These are phyloP conservation scores for Usnea hakonensis DNA, from an alignment of 495 filamentous ascomycete species.

Conservation along the genomic window DNA sequence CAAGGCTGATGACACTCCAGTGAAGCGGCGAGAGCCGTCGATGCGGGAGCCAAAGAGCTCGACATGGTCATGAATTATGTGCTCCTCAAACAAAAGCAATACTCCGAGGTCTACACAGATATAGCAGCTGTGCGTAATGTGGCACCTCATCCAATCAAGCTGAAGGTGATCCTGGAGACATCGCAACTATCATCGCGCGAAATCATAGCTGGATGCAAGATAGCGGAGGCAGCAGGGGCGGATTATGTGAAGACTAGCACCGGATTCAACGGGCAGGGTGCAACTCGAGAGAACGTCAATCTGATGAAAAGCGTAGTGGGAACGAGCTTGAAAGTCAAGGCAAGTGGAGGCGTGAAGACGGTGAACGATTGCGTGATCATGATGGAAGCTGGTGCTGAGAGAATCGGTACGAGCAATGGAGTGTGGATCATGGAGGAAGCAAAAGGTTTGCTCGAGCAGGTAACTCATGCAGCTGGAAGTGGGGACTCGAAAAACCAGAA, in stretches of 20 bases:
- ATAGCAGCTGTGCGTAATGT: constrained; percentile 47
- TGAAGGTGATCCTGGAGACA: constrained; percentile 65
- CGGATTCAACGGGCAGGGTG: constrained; percentile 56
- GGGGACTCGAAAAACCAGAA: background rate
- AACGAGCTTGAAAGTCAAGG: constrained; percentile 51
- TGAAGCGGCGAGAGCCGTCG: constrained; percentile 50
- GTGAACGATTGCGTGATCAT: constrained; percentile 46
- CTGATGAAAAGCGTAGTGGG: constrained; percentile 48
- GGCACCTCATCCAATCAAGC: constrained; percentile 38
- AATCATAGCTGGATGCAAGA: constrained; percentile 52
- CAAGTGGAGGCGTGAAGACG: constrained; percentile 54
- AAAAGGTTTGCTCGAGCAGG: constrained; percentile 7
- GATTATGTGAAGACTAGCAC: constrained; percentile 67
- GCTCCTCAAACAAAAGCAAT: constrained; percentile 43
- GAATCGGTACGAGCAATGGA: constrained; percentile 56
- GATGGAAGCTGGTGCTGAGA: constrained; percentile 56
- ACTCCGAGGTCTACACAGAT: constrained; percentile 49
- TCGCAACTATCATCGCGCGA: constrained; percentile 46
- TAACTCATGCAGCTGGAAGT: constrained; percentile 11
- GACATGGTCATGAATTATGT: constrained; percentile 62
- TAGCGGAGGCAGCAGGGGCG: constrained; percentile 51
- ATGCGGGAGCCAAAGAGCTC: constrained; percentile 52
- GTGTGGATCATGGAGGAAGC: constrained; percentile 49
- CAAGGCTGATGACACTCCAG: constrained; percentile 22
- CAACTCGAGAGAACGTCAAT: constrained; percentile 46